Conservation (phyloP, 1,284 basidiomycete genomes). For the Blastosporella zonata region DNA sequence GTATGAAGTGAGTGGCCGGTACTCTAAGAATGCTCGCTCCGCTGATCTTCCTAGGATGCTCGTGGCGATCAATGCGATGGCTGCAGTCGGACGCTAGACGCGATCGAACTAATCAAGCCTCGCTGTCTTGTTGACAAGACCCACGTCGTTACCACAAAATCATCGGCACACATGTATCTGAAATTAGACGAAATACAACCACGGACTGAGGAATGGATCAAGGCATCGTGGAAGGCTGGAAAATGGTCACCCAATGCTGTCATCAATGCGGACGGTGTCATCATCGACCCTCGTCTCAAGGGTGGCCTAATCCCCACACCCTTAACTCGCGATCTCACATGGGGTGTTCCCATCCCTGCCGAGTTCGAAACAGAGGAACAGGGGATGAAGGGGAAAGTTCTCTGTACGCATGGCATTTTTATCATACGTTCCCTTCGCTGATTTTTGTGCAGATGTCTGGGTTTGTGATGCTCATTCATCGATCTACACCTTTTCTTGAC, state of each 20-base stretch:
- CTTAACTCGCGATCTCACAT: conserved; percentile 91
- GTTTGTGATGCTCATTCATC: conserved; percentile 16
- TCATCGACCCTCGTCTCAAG: conserved; percentile 90
- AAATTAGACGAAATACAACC: conserved; percentile 85
- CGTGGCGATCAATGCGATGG: conserved; percentile 98
- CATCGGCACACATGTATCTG: conserved; percentile 94
- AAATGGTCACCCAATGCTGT: conserved; percentile 93
- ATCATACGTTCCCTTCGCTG: neutral
- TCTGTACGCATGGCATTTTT: conserved; percentile 63
- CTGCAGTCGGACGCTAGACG: conserved; percentile 90
- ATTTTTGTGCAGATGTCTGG: conserved; percentile 22
- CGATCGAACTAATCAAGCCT: conserved; percentile 93
- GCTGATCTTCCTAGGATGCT: conserved; percentile 63
- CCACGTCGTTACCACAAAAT: conserved; percentile 73
- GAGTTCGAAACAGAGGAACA: conserved; percentile 65
- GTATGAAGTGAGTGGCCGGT: conserved; percentile 56
- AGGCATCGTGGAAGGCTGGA: conserved; percentile 74
- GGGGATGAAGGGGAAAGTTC: conserved; percentile 92
- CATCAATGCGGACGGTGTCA: conserved; percentile 81
- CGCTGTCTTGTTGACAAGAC: conserved; percentile 86
- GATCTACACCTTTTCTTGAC: conserved; percentile 12
- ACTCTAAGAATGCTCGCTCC: neutral
- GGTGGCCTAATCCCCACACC: conserved; percentile 87
- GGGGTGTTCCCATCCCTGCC: conserved; percentile 92
- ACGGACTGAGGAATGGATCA: conserved; percentile 87